These are phyloP conservation scores for Euphorbia celastroides DNA, from an alignment of 441 rosid genomes.

Conservation along the genomic window DNA sequence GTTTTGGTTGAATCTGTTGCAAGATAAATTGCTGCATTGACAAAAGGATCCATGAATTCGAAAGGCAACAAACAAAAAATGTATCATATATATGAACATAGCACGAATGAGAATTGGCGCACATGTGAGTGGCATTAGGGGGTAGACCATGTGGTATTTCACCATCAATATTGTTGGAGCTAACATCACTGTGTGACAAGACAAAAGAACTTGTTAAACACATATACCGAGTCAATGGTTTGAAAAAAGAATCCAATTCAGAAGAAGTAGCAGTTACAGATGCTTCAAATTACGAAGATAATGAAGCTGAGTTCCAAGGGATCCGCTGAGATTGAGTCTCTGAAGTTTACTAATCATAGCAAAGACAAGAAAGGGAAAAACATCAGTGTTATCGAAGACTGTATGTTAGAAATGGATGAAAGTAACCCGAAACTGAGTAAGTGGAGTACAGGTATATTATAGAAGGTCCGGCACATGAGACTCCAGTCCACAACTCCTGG, in stretches of 20 bases:
- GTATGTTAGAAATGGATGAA: neutral
- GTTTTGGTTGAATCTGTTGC: constrained; percentile 56
- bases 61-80: constrained; percentile 2
- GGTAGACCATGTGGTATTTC: constrained; percentile 78
- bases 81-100: neutral
- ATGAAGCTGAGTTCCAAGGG: constrained; percentile 64
- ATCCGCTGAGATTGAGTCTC: constrained; percentile 63
- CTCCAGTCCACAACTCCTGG: constrained; percentile 77
- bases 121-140: constrained; percentile 79
- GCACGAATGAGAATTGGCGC: constrained; percentile 23
- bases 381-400: neutral
- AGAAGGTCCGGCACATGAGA: constrained; percentile 68
- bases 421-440: constrained; percentile 7
- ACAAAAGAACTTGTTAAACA: constrained; percentile 6
- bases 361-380: constrained; percentile 2
- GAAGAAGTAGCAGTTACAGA: constrained; percentile 48
- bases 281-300: constrained; percentile 62
- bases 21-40: constrained; percentile 64
- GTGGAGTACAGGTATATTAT: constrained; percentile 53
- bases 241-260: constrained; percentile 39
- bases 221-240: constrained; percentile 40
- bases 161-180: constrained; percentile 64
- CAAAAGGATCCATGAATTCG: constrained; percentile 12
- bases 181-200: constrained; percentile 54
- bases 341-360: constrained; percentile 43